Percentiles rank a stretch among this genome's conserved stretches.
phyloP scores from a whole-genome alignment of 805 yeast species.

The Candida parachauliodes region DNA sequence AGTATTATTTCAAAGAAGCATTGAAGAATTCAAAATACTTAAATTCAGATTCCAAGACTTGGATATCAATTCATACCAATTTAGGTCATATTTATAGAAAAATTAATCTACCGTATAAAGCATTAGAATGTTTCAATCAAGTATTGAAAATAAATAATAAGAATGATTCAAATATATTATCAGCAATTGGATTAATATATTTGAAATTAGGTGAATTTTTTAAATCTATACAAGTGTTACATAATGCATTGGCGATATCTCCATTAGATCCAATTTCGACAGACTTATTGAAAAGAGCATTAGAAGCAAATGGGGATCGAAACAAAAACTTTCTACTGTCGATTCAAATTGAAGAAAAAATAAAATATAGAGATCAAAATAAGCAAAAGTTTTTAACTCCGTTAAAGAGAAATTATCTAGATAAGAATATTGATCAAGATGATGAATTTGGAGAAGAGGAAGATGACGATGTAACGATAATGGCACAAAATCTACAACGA shows the following conservation, averaged over 20 bases:
- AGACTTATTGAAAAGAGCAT: constrained; percentile 76
- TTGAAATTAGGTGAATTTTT: constrained; percentile 61
- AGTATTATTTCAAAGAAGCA: constrained; percentile 66
- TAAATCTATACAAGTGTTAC: constrained; percentile 73
- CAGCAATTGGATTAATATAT: constrained; percentile 83
- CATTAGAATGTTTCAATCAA: constrained; percentile 71
- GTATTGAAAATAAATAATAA: constrained; percentile 67
- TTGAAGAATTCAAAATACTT: constrained; percentile 62
- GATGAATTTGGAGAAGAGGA: constrained; percentile 2
- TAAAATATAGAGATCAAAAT: constrained; percentile 16
- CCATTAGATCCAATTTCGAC: constrained; percentile 83
- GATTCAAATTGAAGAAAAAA: too few species aligned
- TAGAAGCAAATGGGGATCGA: constrained; percentile 51
- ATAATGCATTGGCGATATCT: constrained; percentile 72
- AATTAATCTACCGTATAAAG: constrained; percentile 55
- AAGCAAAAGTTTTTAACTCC: constrained; percentile 19
- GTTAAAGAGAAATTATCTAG: too few species aligned
- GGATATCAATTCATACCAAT: constrained; percentile 82
- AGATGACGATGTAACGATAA: constrained; percentile 12
- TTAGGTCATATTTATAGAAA: constrained; percentile 85
- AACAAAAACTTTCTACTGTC: constrained; percentile 16
- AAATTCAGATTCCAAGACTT: constrained; percentile 75
- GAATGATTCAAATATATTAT: constrained; percentile 65
- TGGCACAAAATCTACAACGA: constrained; percentile 38
- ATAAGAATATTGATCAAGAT: not conserved